Base-by-base conservation (phyloP, 768 basidiomycete genomes). In the Roridomyces roridus region DNA sequence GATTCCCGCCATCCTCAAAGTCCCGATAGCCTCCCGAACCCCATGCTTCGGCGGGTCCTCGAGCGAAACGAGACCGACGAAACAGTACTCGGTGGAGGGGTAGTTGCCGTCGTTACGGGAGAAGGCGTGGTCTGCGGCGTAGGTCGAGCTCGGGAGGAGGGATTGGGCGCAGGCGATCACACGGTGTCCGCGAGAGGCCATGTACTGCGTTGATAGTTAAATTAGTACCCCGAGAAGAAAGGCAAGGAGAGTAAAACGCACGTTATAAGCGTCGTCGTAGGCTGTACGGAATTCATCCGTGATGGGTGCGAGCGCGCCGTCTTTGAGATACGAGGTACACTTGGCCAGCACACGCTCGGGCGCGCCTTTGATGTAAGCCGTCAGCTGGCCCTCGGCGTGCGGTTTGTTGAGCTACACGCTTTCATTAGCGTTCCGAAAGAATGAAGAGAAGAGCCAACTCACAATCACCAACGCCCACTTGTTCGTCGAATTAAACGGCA, bases 391-490 rank as follows among this genome's bases (percentile, higher is more conserved):
- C 35, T 69, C 68, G 8, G 63, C 53, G 64, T 88, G 86, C 3
- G 76, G 67, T 68, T 85, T 87, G 51, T 85, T 77, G 34, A 87
- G 70, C 85, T 87, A 47, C 12, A 46, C 18, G 15, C 3, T 49
- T 42, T 55, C 44, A 26, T n/a, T n/a, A n/a, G n/a, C n/a, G n/a
- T n/a, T n/a, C n/a, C n/a, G n/a, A n/a, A n/a, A n/a, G n/a, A n/a
- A n/a, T n/a, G n/a, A n/a, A n/a, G n/a, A n/a, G n/a, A n/a, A n/a
- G n/a, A n/a, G n/a, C n/a, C n/a, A n/a, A 77, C 82, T 68, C 51
- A 86, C 86, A 42, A 87, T 86, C 43, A 85, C 85, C 47, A 89
- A 68, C 20, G 87, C 86, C 87, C 87, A 89, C 73, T 89, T 89
- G 67, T 88, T 88, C 17, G 81, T 83, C 10, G 86, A 85, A 66